Base-by-base conservation (phyloP, 768 basidiomycete species). In the Bullera alba region DNA sequence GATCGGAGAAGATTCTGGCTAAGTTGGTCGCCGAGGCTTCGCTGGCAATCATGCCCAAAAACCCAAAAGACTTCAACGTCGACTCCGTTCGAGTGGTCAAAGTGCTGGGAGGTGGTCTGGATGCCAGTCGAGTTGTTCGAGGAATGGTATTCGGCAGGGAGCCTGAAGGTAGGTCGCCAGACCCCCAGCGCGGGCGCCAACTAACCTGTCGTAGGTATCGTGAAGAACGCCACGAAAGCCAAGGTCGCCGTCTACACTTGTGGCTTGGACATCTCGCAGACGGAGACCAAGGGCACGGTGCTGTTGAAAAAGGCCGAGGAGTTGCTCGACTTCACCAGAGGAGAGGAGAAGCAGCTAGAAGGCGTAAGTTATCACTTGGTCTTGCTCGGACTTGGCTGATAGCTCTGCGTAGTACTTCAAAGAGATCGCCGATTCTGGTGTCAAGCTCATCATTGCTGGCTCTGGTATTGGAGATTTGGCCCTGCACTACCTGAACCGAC, bases 71-170 rank as follows among this genome's bases (percentile, higher is more conserved):
- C 73, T 99, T 97, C 81, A 96, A 95, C 73, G 91, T 97, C 25
- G 95, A 99, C 74, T 92, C 91, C 62, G 87, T 99, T 0, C 83
- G 95, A 8, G 93, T 99, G 22, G 95, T 99, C 64, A 99, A 97
- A 76, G 96, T 99, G 55, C 85, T 99, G 82, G 95, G 95, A 49
- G 88, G 95, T 27, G 86, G 80, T 63, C 75, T 99, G n/a, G 72
- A 82, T 3, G 80, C 78, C 21, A 93, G 90, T 74, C 81, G 79
- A 49, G 92, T 99, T 4, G 86, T 99, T 4, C 81, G 86, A 57
- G 95, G 95, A 44, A 99, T 99, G 95, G 95, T 99, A 0, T 97
- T 97, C 58, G 89, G 89, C 30, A 79, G 91, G 39, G 90, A 95
- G 74, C 88, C 95, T 0, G 95, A 99, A 74, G 89, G 87, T 85